phyloP scores from a whole-genome alignment of 2,329 filamentous ascomycete genomes.

The Alternaria dauci region DNA sequence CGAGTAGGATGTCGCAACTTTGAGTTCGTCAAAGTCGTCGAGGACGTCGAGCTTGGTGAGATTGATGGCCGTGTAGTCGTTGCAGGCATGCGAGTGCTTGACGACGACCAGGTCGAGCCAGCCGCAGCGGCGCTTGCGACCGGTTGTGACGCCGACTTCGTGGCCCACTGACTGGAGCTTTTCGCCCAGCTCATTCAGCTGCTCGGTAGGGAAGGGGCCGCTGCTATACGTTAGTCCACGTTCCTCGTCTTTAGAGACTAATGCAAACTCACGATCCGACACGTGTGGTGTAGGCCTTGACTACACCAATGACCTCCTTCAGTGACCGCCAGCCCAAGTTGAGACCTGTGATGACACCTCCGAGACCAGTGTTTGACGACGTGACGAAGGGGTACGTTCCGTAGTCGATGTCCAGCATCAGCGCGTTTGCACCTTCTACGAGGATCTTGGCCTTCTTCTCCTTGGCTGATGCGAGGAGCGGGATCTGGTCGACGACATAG shows the following conservation, averaged over 20 bases:
- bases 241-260: background rate
- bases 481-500: conserved; percentile 72
- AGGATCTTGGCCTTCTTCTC: conserved; percentile 67
- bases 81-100: conserved; percentile 70
- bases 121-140: conserved; percentile 68
- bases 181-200: conserved; percentile 65
- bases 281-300: conserved; percentile 73
- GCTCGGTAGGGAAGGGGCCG: conserved; percentile 74
- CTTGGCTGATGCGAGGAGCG: conserved; percentile 70
- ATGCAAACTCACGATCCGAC: conserved; percentile 54
- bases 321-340: conserved; percentile 69
- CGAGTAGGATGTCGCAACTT: conserved; percentile 76
- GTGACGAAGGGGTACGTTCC: conserved; percentile 69
- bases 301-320: conserved; percentile 69
- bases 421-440: conserved; percentile 73
- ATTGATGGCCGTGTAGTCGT: conserved; percentile 72
- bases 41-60: conserved; percentile 75
- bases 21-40: conserved; percentile 77
- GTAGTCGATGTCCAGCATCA: conserved; percentile 71
- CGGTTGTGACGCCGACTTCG: conserved; percentile 66
- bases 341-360: conserved; percentile 70
- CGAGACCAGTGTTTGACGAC: conserved; percentile 66
- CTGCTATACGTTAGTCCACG: conserved; percentile 48
- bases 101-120: conserved; percentile 74
- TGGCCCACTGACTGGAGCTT: conserved; percentile 65